Percentiles rank a stretch among this genome's conserved stretches.
Evolutionary conservation across 2,329 filamentous ascomycete genomes (phyloP).

Genomic region (Aspergillus sp.): DNA sequence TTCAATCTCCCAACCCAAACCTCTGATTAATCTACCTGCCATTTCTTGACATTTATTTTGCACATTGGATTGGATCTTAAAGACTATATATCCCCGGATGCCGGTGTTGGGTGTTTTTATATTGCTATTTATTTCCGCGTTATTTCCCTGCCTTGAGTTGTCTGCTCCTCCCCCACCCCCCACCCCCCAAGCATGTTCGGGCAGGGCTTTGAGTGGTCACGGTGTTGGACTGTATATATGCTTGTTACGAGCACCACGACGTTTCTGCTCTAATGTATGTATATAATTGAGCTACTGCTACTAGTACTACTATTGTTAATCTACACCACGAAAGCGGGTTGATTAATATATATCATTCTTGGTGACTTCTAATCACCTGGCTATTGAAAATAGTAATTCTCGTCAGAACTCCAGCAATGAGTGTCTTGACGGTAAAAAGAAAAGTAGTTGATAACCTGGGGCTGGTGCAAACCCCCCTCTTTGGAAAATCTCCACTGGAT

Average conservation of each 20-base stretch:
- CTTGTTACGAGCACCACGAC: conserved; percentile 14
- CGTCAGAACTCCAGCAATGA: too few relatives aligned
- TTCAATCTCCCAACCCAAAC: neutral
- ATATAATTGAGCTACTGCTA: conserved; percentile 2
- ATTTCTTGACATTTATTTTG: neutral
- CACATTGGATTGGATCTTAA: neutral
- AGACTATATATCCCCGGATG: conserved; percentile 9
- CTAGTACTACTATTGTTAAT: neutral
- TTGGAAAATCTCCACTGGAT: too few relatives aligned
- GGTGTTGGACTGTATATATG: conserved; percentile 9
- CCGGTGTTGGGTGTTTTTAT: conserved; percentile 1
- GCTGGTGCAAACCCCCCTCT: too few relatives aligned
- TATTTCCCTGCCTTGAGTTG: neutral
- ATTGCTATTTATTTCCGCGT: neutral
- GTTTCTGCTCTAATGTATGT: conserved; percentile 12
- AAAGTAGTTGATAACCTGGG: too few relatives aligned
- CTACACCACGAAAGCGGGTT: neutral
- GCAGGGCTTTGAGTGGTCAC: neutral
- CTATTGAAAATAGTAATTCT: too few relatives aligned
- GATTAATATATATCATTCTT: neutral
- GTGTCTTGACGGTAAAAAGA: too few relatives aligned
- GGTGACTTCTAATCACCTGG: neutral
- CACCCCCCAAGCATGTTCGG: neutral
- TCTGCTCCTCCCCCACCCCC: too few relatives aligned
- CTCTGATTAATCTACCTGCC: neutral